Conservation (phyloP, 2,329 filamentous ascomycete species). For the Epichloe bromicola region DNA sequence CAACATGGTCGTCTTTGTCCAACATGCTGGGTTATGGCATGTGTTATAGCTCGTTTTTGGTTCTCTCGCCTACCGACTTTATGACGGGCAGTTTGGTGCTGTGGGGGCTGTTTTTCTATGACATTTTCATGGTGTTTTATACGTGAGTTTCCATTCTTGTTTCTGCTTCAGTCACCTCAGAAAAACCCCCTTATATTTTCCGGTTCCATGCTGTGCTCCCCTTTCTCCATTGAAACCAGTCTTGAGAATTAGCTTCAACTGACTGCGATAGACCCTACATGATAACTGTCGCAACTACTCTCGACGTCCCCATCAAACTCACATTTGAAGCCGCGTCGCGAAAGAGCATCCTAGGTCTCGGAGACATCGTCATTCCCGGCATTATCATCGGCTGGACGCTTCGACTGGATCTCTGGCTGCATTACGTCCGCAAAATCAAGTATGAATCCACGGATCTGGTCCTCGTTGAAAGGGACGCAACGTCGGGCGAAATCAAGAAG, state of each 20-base stretch:
- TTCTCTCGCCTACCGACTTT: slow-evolving; percentile 85
- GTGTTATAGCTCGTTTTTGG: slow-evolving; percentile 69
- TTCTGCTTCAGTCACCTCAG: not conserved
- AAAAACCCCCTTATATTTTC: too few relatives aligned
- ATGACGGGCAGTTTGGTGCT: slow-evolving; percentile 68
- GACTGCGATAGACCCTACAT: slow-evolving; percentile 52
- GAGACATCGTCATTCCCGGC: slow-evolving; percentile 88
- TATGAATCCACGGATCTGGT: slow-evolving; percentile 23
- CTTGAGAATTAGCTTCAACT: not conserved
- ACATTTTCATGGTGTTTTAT: slow-evolving; percentile 86
- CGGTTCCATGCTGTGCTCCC: too few relatives aligned
- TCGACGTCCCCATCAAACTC: slow-evolving; percentile 90
- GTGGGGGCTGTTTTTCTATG: slow-evolving; percentile 76
- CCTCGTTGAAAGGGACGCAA: slow-evolving; percentile 20
- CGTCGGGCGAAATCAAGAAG: slow-evolving; percentile 21
- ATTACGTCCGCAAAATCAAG: slow-evolving; percentile 59
- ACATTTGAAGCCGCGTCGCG: slow-evolving; percentile 59
- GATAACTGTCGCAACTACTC: slow-evolving; percentile 73
- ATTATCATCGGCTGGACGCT: slow-evolving; percentile 81
- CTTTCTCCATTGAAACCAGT: too few relatives aligned
- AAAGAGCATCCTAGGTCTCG: slow-evolving; percentile 72
- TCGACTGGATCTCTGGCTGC: slow-evolving; percentile 79
- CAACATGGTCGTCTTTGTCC: slow-evolving; percentile 44
- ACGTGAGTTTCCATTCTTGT: slow-evolving; percentile 39
- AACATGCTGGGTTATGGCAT: slow-evolving; percentile 82